Conservation (phyloP, 805 yeast genomes). For the Torulaspora quercuum region DNA sequence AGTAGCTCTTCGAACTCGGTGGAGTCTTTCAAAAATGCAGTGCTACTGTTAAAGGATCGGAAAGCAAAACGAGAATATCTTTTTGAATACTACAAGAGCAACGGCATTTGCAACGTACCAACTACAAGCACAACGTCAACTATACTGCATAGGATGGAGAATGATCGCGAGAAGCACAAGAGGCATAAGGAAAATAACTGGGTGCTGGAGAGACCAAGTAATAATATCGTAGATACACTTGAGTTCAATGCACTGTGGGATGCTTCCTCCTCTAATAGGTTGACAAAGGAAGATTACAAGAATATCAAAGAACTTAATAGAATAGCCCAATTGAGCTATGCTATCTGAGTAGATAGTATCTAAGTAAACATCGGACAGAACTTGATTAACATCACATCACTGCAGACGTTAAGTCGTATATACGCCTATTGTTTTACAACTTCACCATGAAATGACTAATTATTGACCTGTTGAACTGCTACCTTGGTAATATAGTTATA, state of each 20-base stretch:
- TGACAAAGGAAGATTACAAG: constrained; percentile 47
- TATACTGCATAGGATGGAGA: constrained; percentile 78
- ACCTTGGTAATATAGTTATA: no score
- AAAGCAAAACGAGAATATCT: constrained; percentile 14
- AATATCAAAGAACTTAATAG: constrained; percentile 54
- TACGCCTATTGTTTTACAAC: no score
- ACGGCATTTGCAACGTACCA: constrained; percentile 10
- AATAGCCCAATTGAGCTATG: constrained; percentile 51
- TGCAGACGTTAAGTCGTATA: constrained; percentile 6
- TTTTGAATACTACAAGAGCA: constrained; percentile 10
- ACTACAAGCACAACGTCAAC: constrained; percentile 42
- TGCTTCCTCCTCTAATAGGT: constrained; percentile 27
- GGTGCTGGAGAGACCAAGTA: constrained; percentile 50
- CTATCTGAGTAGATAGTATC: constrained; percentile 10
- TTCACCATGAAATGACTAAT: no score
- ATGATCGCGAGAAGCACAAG: constrained; percentile 88
- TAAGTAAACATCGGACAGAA: no score
- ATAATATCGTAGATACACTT: constrained; percentile 38
- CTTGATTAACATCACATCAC: background rate
- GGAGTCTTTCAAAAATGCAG: constrained; percentile 13
- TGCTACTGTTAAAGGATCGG: constrained; percentile 12
- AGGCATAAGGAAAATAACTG: constrained; percentile 76
- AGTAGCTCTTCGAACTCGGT: constrained; percentile 4
- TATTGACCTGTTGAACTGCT: no score
- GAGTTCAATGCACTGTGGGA: constrained; percentile 51